These are phyloP conservation scores for Tilletia indica DNA, from an alignment of 1,284 basidiomycete species.

Conservation along the genomic window DNA sequence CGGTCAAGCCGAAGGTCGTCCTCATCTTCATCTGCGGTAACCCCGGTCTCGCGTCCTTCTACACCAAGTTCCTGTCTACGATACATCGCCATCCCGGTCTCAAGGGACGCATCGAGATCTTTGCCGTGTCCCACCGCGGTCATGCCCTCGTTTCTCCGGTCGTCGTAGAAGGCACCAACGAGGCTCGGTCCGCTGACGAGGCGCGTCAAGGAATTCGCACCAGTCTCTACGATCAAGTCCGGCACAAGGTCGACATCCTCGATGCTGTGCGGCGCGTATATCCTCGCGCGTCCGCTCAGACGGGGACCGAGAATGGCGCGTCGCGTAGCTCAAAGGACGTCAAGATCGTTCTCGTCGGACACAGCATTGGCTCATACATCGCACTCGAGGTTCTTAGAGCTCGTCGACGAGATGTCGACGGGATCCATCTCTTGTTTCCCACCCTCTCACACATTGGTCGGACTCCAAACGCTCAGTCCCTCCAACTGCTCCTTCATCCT, in stretches of 20 bases:
- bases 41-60: constrained; percentile 40
- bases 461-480: constrained; percentile 35
- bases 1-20: constrained; percentile 27
- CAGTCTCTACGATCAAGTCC: constrained; percentile 34
- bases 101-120: constrained; percentile 32
- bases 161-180: constrained; percentile 26
- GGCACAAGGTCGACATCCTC: constrained; percentile 37
- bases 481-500: constrained; percentile 28
- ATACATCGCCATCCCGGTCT: constrained; percentile 18
- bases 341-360: constrained; percentile 38
- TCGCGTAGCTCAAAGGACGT: constrained; percentile 17
- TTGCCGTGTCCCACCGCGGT: constrained; percentile 38
- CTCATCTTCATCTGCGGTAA: constrained; percentile 47
- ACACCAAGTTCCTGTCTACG: constrained; percentile 35
- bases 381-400: constrained; percentile 30
- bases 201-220: constrained; percentile 9
- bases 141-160: constrained; percentile 34
- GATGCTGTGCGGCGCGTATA: constrained; percentile 30
- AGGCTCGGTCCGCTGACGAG: not conserved
- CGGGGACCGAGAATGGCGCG: constrained; percentile 2
- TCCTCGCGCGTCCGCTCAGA: constrained; percentile 6
- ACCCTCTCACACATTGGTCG: constrained; percentile 37
- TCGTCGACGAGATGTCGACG: constrained; percentile 28
- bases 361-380: constrained; percentile 44
- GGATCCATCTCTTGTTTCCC: constrained; percentile 41